Conservation (phyloP, 2,329 filamentous ascomycete species). For the Pseudocercospora cruenta region DNA sequence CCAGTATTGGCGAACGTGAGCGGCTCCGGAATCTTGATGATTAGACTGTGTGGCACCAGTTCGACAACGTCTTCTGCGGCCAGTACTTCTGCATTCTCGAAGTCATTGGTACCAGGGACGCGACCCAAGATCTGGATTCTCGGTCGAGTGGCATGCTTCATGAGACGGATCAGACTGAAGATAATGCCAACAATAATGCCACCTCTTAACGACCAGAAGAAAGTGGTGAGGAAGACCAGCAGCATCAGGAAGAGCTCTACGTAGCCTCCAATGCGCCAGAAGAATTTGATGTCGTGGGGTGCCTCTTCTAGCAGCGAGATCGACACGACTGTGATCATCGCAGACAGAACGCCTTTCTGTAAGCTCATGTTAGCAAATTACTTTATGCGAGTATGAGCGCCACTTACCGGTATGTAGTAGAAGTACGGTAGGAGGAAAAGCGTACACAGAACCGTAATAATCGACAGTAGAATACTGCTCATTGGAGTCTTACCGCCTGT, state of each 20-base stretch:
- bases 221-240: slow-evolving; percentile 86
- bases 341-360: slow-evolving; percentile 87
- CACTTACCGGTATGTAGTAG: slow-evolving; percentile 87
- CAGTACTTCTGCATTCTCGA: slow-evolving; percentile 76
- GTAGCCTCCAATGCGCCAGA: slow-evolving; percentile 81
- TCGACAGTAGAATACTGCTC: slow-evolving; percentile 83
- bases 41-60: slow-evolving; percentile 87
- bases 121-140: slow-evolving; percentile 95
- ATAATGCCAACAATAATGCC: slow-evolving; percentile 95
- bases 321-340: slow-evolving; percentile 94
- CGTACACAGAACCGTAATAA: slow-evolving; percentile 81
- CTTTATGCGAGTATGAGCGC: not conserved
- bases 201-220: slow-evolving; percentile 91
- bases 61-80: slow-evolving; percentile 59
- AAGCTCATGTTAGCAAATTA: slow-evolving; percentile 3
- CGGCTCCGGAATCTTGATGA: slow-evolving; percentile 97
- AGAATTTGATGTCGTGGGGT: slow-evolving; percentile 89
- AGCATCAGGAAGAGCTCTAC: slow-evolving; percentile 84
- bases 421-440: slow-evolving; percentile 86
- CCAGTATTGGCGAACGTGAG: slow-evolving; percentile 95
- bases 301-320: slow-evolving; percentile 95
- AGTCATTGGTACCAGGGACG: slow-evolving; percentile 75
- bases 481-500: slow-evolving; percentile 92
- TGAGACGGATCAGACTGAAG: slow-evolving; percentile 83
- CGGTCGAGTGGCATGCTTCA: slow-evolving; percentile 86